Evolutionary conservation across 306 rosid genomes (phyloP).

Genomic region (Castanea sativa): DNA sequence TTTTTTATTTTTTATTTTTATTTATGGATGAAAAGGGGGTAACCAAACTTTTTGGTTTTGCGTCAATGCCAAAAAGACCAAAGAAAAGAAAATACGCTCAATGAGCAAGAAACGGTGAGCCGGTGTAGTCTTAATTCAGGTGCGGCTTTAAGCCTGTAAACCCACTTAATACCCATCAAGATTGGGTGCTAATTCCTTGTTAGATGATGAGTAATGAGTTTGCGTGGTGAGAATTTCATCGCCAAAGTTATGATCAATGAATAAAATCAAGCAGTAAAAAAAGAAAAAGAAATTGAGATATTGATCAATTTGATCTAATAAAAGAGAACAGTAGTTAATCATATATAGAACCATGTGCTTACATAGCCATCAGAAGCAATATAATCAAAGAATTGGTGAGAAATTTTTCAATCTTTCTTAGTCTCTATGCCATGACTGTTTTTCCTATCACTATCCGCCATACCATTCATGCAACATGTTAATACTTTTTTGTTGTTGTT

Average conservation of each 20-base stretch:
- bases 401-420: background rate
- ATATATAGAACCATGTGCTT: background rate
- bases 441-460: background rate
- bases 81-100: background rate
- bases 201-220: background rate
- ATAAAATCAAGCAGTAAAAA: background rate
- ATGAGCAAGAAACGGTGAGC: background rate
- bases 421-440: too few species aligned
- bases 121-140: background rate
- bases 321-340: too few species aligned
- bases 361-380: background rate
- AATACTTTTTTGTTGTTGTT: too few species aligned
- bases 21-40: too few species aligned
- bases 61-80: too few species aligned
- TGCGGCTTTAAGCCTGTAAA: too few species aligned
- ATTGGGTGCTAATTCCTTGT: background rate
- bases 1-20: too few species aligned
- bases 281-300: background rate
- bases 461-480: background rate
- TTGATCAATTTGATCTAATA: background rate
- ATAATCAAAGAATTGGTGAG: background rate
- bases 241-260: background rate
- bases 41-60: too few species aligned
- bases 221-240: background rate
- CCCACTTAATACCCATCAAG: too few species aligned